phyloP scores from a whole-genome alignment of 805 yeast genomes.

The Candida incommunis region DNA sequence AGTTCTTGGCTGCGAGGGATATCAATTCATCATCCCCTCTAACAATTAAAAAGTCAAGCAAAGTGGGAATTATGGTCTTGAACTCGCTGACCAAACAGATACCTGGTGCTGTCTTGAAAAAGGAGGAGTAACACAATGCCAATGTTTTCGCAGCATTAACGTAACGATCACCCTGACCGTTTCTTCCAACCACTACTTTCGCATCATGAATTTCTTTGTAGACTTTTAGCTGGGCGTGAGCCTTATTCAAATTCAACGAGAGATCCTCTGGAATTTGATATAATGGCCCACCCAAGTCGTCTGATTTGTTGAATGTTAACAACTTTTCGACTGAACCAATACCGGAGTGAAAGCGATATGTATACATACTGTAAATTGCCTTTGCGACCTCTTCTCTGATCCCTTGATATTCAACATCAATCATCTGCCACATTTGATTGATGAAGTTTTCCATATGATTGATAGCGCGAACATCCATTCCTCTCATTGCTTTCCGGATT shows the following conservation, averaged over 20 bases:
- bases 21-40: neutral
- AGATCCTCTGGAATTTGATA: neutral
- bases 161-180: neutral
- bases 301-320: neutral
- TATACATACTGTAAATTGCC: neutral
- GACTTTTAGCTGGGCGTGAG: neutral
- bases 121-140: neutral
- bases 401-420: neutral
- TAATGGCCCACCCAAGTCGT: neutral
- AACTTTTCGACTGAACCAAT: neutral
- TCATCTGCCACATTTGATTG: neutral
- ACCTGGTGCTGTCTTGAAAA: neutral
- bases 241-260: neutral
- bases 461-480: neutral
- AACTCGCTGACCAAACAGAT: neutral
- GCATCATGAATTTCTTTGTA: neutral
- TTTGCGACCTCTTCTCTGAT: slow-evolving; percentile 1
- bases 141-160: neutral
- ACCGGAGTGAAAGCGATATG: neutral
- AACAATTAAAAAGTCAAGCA: neutral
- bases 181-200: neutral
- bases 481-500: neutral
- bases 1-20: neutral
- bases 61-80: neutral
- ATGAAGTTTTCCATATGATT: neutral